Base-by-base conservation (phyloP, 768 basidiomycete genomes). In the Mycena maculata region DNA sequence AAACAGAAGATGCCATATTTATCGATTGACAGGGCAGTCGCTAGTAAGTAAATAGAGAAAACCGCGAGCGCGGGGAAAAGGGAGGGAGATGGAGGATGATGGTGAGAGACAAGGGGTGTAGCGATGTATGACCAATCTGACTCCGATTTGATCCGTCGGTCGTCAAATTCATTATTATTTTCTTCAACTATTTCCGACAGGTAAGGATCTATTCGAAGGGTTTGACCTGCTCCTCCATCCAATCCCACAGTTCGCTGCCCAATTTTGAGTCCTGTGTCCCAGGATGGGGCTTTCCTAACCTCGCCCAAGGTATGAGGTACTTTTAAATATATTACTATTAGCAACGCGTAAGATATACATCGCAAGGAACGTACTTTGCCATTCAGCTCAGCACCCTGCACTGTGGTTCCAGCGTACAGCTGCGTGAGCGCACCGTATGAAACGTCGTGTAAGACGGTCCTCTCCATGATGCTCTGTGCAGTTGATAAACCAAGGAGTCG, bases 1-100 rank as follows among this genome's bases (percentile, higher is more conserved):
- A 98, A 78, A 98, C 95, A 81, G 94, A 95, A 76, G 96, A 97
- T 75, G 93, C 88, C 94, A 92, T 92, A 76, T 77, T 74, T 80
- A 80, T 82, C 79, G 78, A 77, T 76, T 76, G 72, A 79, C 77
- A 79, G 73, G 71, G 71, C 63, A 72, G 67, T 75, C 61, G 69
- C 69, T 73, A 36, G 33, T 36, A 74, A 60, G 68, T 73, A 74
- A 65, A 71, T 42, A 71, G 69, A 66, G 55, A 63, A 30, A 44
- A 48, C 44, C 33, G 60, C 50, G 30, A 23, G 58, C 38, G 53
- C 44, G 30, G 18, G 31, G n/a, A 50, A 18, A 18, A 58, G 56
- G 27, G 39, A 28, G 30, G 39, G 56, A 31, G 22, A 52, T 23
- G 25, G 41, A n/a, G 60, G 60, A 41, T 47, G 36, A 28, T 42